phyloP scores from a whole-genome alignment of 495 filamentous ascomycete species.

The Extremus antarcticus region DNA sequence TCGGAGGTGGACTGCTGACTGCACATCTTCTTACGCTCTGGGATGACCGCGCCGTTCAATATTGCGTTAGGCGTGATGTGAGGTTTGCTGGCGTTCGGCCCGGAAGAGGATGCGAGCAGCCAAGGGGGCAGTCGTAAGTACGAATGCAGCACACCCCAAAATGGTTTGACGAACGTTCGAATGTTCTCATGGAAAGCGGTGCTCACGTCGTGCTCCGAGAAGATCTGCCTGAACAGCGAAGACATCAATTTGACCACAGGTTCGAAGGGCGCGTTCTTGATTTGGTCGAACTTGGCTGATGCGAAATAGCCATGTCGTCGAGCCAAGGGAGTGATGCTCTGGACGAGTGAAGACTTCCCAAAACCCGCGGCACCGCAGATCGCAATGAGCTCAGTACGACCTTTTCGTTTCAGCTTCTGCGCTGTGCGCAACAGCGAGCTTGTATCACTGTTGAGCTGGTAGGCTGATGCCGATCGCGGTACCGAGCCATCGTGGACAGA shows the following conservation, averaged over 20 bases:
- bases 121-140: conserved; percentile 67
- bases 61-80: not conserved
- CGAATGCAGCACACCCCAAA: conserved; percentile 68
- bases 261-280: conserved; percentile 69
- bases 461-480: conserved; percentile 3
- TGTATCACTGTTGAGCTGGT: conserved; percentile 4
- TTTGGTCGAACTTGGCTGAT: conserved; percentile 74
- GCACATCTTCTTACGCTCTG: conserved; percentile 12
- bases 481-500: conserved; percentile 5
- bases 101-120: conserved; percentile 44
- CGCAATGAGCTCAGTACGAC: conserved; percentile 65
- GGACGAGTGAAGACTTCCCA: conserved; percentile 75
- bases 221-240: conserved; percentile 79
- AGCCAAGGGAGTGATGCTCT: conserved; percentile 62
- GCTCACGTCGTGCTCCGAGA: conserved; percentile 76
- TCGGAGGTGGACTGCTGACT: conserved; percentile 43
- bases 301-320: conserved; percentile 70
- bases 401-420: conserved; percentile 52
- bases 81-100: conserved; percentile 13
- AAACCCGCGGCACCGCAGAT: conserved; percentile 67
- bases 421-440: conserved; percentile 31
- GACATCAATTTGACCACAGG: conserved; percentile 70
- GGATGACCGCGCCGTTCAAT: not conserved
- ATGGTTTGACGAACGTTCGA: conserved; percentile 57
- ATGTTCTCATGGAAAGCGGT: conserved; percentile 71